Evolutionary conservation across 108 stramenopile species (phyloP).

Genomic region (Seminavis robusta): DNA sequence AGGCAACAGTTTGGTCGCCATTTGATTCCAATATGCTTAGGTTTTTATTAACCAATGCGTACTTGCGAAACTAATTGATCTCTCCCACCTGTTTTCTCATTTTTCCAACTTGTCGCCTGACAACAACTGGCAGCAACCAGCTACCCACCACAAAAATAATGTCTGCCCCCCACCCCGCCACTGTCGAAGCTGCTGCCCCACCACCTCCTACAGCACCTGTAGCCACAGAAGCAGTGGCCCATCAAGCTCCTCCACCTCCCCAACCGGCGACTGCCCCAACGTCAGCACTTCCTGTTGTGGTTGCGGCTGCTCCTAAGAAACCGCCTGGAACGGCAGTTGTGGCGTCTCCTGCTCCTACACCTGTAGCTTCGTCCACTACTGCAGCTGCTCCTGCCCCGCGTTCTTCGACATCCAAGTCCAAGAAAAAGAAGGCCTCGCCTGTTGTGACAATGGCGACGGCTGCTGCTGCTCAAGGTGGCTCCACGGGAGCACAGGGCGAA

Average conservation of each 20-base stretch:
- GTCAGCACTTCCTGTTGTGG: not conserved
- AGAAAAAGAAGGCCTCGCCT: conserved; percentile 41
- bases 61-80: too few relatives aligned
- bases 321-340: not conserved
- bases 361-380: not conserved
- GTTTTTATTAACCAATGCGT: too few relatives aligned
- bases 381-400: not conserved
- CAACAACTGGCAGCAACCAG: too few relatives aligned
- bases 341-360: not conserved
- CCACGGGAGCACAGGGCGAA: conserved; percentile 39
- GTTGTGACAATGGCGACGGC: conserved; percentile 36
- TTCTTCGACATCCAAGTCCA: conserved; percentile 20
- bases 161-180: too few relatives aligned
- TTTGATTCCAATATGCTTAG: too few relatives aligned
- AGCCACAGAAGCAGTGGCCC: too few relatives aligned
- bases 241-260: not conserved
- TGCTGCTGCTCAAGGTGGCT: conserved; percentile 4
- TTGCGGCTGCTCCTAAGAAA: not conserved
- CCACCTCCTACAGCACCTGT: too few relatives aligned
- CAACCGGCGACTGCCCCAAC: not conserved
- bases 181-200: too few relatives aligned
- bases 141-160: too few relatives aligned
- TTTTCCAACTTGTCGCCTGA: too few relatives aligned
- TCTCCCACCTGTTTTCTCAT: too few relatives aligned
- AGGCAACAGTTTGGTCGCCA: too few relatives aligned